Conservation (phyloP, 345 rosid genomes). For the Lagerstroemia speciosa region DNA sequence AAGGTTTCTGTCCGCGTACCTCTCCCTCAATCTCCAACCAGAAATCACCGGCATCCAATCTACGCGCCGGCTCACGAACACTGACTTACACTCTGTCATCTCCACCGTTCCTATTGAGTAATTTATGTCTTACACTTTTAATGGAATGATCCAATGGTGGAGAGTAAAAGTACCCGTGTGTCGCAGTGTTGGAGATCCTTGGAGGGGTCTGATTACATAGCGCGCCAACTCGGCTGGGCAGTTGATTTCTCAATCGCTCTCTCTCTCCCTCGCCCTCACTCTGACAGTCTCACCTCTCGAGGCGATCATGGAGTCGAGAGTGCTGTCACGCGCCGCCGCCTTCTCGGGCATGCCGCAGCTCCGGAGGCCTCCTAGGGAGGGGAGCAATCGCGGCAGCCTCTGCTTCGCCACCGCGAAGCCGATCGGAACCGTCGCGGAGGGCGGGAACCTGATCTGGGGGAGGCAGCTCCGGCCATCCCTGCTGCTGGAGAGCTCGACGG, state of each 20-base stretch:
- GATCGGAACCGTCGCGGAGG: slow-evolving; percentile 51
- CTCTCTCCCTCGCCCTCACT: slow-evolving; percentile 1
- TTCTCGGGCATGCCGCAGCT: slow-evolving; percentile 30
- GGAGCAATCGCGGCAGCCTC: slow-evolving; percentile 13
- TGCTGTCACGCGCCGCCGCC: slow-evolving; percentile 59
- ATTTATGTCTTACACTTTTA: neutral
- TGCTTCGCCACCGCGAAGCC: slow-evolving; percentile 30
- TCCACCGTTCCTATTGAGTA: neutral
- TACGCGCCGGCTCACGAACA: neutral
- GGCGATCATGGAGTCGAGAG: slow-evolving; percentile 72
- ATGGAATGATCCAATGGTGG: neutral
- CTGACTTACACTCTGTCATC: neutral
- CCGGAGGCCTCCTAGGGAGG: slow-evolving; percentile 21
- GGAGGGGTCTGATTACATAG: neutral
- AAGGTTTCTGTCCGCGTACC: slow-evolving; percentile 23
- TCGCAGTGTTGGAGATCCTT: slow-evolving; percentile 2
- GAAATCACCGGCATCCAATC: slow-evolving; percentile 16
- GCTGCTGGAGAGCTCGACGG: slow-evolving; percentile 37
- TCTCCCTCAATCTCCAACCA: slow-evolving; percentile 8
- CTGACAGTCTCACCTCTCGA: slow-evolving; percentile 11
- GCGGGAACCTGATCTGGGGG: slow-evolving; percentile 71
- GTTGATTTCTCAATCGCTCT: neutral
- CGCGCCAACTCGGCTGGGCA: neutral
- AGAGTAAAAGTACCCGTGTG: neutral
- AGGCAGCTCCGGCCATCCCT: slow-evolving; percentile 74